Evolutionary conservation across 768 basidiomycete species (phyloP), one percentile per base, ranked within the genome.

Genomic region (Podaxis carcinomalis): DNA sequence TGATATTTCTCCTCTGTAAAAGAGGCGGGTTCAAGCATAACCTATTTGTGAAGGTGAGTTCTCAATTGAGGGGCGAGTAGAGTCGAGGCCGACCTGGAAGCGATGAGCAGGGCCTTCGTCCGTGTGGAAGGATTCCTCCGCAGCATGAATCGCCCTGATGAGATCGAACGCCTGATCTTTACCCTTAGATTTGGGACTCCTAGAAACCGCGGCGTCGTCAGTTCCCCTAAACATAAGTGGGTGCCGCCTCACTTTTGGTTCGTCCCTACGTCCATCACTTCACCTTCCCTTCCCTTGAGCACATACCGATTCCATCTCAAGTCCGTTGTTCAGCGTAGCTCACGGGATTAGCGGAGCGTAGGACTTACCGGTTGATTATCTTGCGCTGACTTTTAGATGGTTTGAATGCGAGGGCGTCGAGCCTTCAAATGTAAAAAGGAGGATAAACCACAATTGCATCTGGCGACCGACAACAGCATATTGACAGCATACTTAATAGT

Each of bases 1-100:
- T 74, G 77, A 69, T 84, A 96, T 69, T 96, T 96, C 75, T 98
- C 94, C 2, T 79, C 68, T 0, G 88, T 89, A 68, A 78, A 94
- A 13, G 85, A 83, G 1, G 95, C 84, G 4, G 85, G 87, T 67
- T 94, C 93, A 5, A 97, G 74, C 1, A 76, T 82, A 16, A 89
- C 84, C 93, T 95, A 58, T 19, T 32, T 32, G 32, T 32, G 39
- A 50, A 40, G 25, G 14, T 32, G 23, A 52, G n/a, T 25, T 40
- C 11, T 21, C 7, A 27, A 11, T 16, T 3, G 23, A n/a, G 23
- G 39, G 14, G 46, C 23, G 44, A 11, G 13, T 21, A 51, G 16
- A 37, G 32, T 14, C 6, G 35, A 37, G 19, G 52, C 73, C 21
- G 57, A 87, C 90, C 79, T 87, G 83, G 62, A 90, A 93, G 52